Conservation (phyloP, 306 rosid genomes). For the Crotalaria pallida region DNA sequence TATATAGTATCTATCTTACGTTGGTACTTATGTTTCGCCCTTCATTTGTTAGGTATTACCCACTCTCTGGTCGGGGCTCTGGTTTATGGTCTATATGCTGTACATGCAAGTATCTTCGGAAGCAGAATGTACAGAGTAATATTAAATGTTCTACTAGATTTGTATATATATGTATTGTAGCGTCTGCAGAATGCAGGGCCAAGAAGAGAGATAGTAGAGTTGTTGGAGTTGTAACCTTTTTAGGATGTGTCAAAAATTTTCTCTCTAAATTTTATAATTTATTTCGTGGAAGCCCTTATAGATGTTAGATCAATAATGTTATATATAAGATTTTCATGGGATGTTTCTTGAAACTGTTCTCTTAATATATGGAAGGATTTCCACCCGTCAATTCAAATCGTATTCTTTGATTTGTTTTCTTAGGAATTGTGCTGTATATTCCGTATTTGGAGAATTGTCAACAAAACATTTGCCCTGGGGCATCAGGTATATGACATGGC, state of each 20-base stretch:
- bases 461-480: neutral
- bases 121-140: conserved; percentile 29
- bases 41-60: conserved; percentile 35
- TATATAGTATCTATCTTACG: neutral
- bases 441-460: neutral
- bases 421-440: neutral
- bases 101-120: conserved; percentile 28
- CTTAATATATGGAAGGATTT: conserved; percentile 13
- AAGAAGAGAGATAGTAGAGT: conserved; percentile 61
- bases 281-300: conserved; percentile 33
- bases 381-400: neutral
- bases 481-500: neutral
- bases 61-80: conserved; percentile 32
- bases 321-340: conserved; percentile 20
- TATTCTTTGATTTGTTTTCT: neutral
- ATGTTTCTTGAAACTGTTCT: conserved; percentile 23
- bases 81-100: conserved; percentile 28
- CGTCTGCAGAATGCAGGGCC: conserved; percentile 68
- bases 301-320: conserved; percentile 34
- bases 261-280: conserved; percentile 33
- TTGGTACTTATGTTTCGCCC: conserved; percentile 13
- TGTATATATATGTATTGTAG: conserved; percentile 74
- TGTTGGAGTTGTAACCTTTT: conserved; percentile 54
- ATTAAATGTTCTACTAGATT: conserved; percentile 35
- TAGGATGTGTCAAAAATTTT: conserved; percentile 41